Evolutionary conservation across 306 rosid species (phyloP).

Genomic region (Dalbergia oliveri): DNA sequence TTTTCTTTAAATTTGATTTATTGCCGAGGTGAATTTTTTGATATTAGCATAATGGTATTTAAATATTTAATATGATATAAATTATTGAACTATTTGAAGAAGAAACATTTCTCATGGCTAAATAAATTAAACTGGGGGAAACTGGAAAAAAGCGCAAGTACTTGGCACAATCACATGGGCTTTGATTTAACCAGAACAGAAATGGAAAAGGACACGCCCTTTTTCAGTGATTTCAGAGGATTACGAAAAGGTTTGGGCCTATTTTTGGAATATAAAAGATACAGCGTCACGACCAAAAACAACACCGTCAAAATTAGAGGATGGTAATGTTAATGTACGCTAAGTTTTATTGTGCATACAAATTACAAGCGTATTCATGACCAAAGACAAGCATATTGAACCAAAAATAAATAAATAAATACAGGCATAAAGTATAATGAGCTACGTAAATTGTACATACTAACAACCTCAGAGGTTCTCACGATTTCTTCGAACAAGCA

Average conservation of each 20-base stretch:
- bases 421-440: no score
- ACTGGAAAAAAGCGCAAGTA: not conserved
- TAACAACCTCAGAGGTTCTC: no score
- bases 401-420: no score
- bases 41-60: no score
- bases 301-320: not conserved
- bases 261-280: not conserved
- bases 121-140: not conserved
- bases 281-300: no score
- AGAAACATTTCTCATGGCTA: not conserved
- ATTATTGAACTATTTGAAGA: not conserved
- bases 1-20: no score
- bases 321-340: not conserved
- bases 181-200: not conserved
- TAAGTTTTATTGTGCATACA: not conserved
- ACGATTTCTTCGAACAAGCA: no score
- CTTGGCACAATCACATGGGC: constrained; percentile 7
- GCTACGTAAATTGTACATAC: no score
- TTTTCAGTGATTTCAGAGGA: not conserved
- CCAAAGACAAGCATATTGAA: no score
- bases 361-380: no score
- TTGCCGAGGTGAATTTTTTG: no score
- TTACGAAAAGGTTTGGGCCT: constrained; percentile 16
- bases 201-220: not conserved
- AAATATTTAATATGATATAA: not conserved